Base-by-base conservation (phyloP, 257 asterid genomes). In the Lantana camara region DNA sequence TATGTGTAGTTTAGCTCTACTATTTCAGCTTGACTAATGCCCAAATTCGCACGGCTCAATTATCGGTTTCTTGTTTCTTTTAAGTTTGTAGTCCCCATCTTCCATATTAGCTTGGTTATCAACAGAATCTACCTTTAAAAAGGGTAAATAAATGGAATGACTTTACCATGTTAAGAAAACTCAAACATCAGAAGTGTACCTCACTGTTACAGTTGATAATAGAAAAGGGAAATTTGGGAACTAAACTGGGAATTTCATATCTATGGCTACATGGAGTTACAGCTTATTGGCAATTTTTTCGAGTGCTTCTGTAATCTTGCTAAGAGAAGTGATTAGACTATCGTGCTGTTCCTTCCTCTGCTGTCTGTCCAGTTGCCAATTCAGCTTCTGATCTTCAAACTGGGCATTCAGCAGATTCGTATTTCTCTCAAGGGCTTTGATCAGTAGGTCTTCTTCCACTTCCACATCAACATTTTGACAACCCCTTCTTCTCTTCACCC, bases 281-380 rank as follows among this genome's bases (percentile, higher is more conserved):
- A 86, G 32, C 70, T 81, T 87, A 60, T 87, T 72, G 12, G 87
- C 89, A 41, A 82, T 76, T 66, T 66, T 84, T 67, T 68, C 73
- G 44, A 84, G 75, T 44, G 87, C 75, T 48, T 79, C 79, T 22
- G 75, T 76, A 21, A 87, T 79, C 84, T 84, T 84, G 77, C 65
- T 64, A 16, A 87, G 89, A 52, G 78, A 81, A 62, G 75, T 62
- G 30, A 73, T 41, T 75, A 84, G 63, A 66, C 52, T 67, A 61
- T 78, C 59, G 19, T 69, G 80, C n/a, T 79, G 80, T 13, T 77
- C 82, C 73, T 86, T 84, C 54, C 68, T 71, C 73, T 80, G 82
- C 60, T 82, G 79, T 34, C 83, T 75, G 48, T 81, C 84, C 60
- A 73, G 27, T 47, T 52, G 77, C 29, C 17, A 27, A 29, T 61